Conservation (phyloP, 768 basidiomycete genomes). For the Epithele typhae region DNA sequence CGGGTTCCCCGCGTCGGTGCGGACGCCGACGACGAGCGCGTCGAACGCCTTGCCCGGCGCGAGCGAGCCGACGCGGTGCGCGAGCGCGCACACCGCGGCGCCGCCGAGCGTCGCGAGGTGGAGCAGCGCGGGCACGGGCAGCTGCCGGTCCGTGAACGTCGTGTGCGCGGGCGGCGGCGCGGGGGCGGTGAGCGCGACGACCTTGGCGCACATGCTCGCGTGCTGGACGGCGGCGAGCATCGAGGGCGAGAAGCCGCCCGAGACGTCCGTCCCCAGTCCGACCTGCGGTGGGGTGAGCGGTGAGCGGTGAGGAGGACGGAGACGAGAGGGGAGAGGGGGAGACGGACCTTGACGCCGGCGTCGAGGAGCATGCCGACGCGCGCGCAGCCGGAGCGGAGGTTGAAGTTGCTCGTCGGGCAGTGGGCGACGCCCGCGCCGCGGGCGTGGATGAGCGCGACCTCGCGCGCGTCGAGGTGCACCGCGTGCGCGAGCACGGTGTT, state of each 20-base stretch:
- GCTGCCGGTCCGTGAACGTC: conserved; percentile 52
- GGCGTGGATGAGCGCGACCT: conserved; percentile 66
- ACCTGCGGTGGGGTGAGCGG: no score
- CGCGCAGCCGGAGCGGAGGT: conserved; percentile 82
- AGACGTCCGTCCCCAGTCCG: conserved; percentile 91
- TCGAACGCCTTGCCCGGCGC: conserved; percentile 84
- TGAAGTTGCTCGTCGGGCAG: conserved; percentile 93
- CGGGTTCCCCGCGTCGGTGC: conserved; percentile 48
- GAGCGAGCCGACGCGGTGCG: conserved; percentile 71
- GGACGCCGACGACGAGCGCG: conserved; percentile 69
- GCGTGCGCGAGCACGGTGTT: conserved; percentile 90
- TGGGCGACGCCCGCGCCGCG: conserved; percentile 78
- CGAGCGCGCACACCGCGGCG: conserved; percentile 74
- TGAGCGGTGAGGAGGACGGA: neutral
- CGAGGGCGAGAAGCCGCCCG: conserved; percentile 82
- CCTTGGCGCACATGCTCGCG: conserved; percentile 78
- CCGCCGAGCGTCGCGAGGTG: conserved; percentile 93
- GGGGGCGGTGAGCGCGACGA: conserved; percentile 49
- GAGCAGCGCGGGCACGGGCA: conserved; percentile 71
- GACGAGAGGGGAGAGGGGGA: neutral
- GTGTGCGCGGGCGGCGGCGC: neutral
- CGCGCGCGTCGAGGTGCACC: conserved; percentile 69
- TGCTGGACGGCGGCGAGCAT: conserved; percentile 73
- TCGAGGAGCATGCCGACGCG: conserved; percentile 78
- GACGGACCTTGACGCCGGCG: conserved; percentile 73